Conservation (phyloP, 2,329 filamentous ascomycete species). For the Fusarium drepaniforme region DNA sequence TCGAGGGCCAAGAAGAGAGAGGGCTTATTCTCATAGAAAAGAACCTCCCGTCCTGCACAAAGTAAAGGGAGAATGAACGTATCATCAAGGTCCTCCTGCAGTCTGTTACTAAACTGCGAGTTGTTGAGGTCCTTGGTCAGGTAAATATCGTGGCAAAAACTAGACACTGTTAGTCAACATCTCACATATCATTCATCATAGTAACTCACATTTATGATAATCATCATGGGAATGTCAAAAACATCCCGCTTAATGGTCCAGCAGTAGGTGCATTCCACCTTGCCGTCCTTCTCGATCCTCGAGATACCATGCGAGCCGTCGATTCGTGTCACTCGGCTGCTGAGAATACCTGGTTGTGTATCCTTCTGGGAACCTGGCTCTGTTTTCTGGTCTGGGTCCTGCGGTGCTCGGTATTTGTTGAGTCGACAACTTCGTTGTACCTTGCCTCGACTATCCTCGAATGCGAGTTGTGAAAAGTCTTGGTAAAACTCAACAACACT, state of each 20-base stretch:
- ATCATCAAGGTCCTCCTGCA: slow-evolving; percentile 22
- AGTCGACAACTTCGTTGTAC: slow-evolving; percentile 87
- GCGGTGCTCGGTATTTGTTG: slow-evolving; percentile 88
- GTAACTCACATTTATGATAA: slow-evolving; percentile 93
- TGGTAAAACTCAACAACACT: slow-evolving; percentile 96
- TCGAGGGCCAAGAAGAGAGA: slow-evolving; percentile 28
- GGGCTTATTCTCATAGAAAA: slow-evolving; percentile 26
- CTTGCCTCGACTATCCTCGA: slow-evolving; percentile 88
- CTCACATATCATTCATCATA: not conserved
- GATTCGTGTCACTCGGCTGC: slow-evolving; percentile 71
- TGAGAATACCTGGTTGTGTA: slow-evolving; percentile 60
- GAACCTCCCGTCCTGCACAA: slow-evolving; percentile 28
- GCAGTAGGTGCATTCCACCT: slow-evolving; percentile 94
- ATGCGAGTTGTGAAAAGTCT: slow-evolving; percentile 92
- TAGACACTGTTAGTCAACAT: slow-evolving; percentile 41
- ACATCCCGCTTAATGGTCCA: slow-evolving; percentile 98
- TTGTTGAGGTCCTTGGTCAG: slow-evolving; percentile 67
- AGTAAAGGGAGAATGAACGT: slow-evolving; percentile 42
- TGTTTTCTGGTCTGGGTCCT: slow-evolving; percentile 59
- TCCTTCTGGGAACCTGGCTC: slow-evolving; percentile 61
- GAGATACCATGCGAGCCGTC: slow-evolving; percentile 84
- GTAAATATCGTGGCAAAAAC: slow-evolving; percentile 72
- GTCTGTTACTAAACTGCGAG: slow-evolving; percentile 60
- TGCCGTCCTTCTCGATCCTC: slow-evolving; percentile 85
- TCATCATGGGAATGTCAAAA: slow-evolving; percentile 98